Conservation (phyloP, 352 stramenopile species). For the Phytopythium vexans region DNA sequence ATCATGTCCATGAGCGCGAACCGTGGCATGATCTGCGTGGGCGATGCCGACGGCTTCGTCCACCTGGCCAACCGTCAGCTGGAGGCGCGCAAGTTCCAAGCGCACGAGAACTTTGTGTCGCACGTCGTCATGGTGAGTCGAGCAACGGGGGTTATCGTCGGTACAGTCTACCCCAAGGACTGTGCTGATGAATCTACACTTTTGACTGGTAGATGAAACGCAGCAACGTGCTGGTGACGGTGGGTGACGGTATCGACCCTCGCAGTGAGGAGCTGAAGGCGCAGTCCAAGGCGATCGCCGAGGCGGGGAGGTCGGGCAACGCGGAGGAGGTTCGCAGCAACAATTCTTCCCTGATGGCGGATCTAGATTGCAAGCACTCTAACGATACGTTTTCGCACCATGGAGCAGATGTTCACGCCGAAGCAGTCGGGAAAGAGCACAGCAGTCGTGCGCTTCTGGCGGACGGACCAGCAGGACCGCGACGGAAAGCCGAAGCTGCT, state of each 20-base stretch:
- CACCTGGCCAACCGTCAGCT: constrained; percentile 80
- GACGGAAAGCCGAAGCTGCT: constrained; percentile 84
- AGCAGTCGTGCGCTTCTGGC: constrained; percentile 81
- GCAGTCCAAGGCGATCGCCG: constrained; percentile 76
- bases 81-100: constrained; percentile 80
- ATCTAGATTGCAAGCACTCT: background rate
- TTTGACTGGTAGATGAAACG: constrained; percentile 68
- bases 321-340: constrained; percentile 46
- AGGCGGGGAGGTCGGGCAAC: constrained; percentile 56
- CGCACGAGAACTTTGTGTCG: constrained; percentile 84
- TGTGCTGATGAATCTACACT: background rate
- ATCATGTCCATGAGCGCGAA: constrained; percentile 88
- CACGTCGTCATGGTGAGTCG: constrained; percentile 81
- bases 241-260: constrained; percentile 83
- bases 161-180: too few relatives aligned
- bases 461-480: constrained; percentile 85
- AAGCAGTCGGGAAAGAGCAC: constrained; percentile 67
- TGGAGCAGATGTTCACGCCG: constrained; percentile 50
- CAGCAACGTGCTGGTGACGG: constrained; percentile 84
- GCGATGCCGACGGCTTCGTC: constrained; percentile 81
- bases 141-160: too few relatives aligned
- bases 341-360: constrained; percentile 3
- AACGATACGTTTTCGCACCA: constrained; percentile 1
- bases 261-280: constrained; percentile 69
- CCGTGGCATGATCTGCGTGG: constrained; percentile 80